A percentile compares a stretch with the other conserved stretches of the same genome.
phyloP scores from a whole-genome alignment of 2,329 filamentous ascomycete species.

The Apiospora rasikravindrae region DNA sequence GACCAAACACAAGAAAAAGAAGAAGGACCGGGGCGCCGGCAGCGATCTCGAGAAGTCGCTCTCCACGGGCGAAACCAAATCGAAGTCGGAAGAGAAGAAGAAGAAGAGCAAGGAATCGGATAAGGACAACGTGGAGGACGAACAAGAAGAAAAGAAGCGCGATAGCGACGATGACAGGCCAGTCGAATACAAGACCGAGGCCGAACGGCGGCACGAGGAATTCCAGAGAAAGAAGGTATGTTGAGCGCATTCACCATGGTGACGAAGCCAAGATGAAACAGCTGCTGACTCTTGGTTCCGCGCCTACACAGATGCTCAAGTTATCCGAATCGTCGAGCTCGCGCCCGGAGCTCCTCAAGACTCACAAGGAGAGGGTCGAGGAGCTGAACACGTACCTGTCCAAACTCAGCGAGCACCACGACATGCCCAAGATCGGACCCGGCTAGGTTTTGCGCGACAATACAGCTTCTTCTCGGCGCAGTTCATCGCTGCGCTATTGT shows the following conservation, averaged over 20 bases:
- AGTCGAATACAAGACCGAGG: slow-evolving; percentile 73
- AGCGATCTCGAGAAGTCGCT: slow-evolving; percentile 55
- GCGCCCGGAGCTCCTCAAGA: slow-evolving; percentile 83
- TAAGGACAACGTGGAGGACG: slow-evolving; percentile 24
- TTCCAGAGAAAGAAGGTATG: slow-evolving; percentile 78
- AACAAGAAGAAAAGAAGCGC: slow-evolving; percentile 32
- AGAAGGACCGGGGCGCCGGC: slow-evolving; percentile 48
- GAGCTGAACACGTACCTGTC: slow-evolving; percentile 94
- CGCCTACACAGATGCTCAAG: slow-evolving; percentile 70
- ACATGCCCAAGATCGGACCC: slow-evolving; percentile 79
- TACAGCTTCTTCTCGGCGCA: neutral
- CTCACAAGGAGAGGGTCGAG: slow-evolving; percentile 95
- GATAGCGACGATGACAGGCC: slow-evolving; percentile 36
- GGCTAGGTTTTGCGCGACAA: slow-evolving; percentile 45
- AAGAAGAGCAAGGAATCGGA: slow-evolving; percentile 34
- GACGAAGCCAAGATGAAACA: neutral
- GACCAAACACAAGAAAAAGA: slow-evolving; percentile 69
- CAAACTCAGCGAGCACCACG: slow-evolving; percentile 93
- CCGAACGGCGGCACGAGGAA: slow-evolving; percentile 83
- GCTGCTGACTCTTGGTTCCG: slow-evolving; percentile 24
- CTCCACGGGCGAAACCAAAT: slow-evolving; percentile 34
- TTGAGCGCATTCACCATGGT: slow-evolving; percentile 29
- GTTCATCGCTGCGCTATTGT: neutral
- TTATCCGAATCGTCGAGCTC: slow-evolving; percentile 64
- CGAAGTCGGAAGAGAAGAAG: slow-evolving; percentile 41